These are phyloP conservation scores for Lecanosticta acicola DNA, from an alignment of 2,329 filamentous ascomycete species.

Conservation along the genomic window DNA sequence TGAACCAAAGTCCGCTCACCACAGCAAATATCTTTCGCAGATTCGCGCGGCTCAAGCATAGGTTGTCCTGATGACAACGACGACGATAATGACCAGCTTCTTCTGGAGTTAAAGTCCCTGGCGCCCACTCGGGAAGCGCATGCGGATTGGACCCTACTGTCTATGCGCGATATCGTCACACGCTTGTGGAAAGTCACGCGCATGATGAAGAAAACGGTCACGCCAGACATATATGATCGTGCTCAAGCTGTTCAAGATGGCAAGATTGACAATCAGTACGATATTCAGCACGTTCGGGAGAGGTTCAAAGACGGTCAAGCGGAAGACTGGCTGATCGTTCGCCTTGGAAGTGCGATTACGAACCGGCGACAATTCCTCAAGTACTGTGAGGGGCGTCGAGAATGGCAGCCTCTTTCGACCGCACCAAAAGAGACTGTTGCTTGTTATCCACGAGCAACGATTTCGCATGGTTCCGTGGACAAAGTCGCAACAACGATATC, in stretches of 20 bases:
- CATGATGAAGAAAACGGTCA: not conserved
- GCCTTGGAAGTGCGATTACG: conserved; percentile 5
- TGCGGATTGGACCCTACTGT: not conserved
- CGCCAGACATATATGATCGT: not conserved
- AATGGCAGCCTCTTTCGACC: too few relatives aligned
- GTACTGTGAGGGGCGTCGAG: conserved; percentile 2
- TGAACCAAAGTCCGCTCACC: too few relatives aligned
- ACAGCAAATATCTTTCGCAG: too few relatives aligned
- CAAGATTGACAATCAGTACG: not conserved
- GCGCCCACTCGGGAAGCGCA: not conserved
- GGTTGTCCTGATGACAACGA: not conserved
- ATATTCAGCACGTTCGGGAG: conserved; percentile 1
- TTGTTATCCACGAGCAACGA: too few relatives aligned
- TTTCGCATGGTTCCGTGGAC: too few relatives aligned
- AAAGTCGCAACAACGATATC: too few relatives aligned
- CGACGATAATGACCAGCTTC: not conserved
- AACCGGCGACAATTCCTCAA: conserved; percentile 3
- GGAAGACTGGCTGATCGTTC: not conserved
- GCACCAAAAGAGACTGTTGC: too few relatives aligned
- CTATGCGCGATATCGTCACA: conserved; percentile 4
- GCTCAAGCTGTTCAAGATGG: not conserved
- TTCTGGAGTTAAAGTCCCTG: not conserved
- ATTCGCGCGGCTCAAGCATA: too few relatives aligned
- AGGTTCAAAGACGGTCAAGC: not conserved
- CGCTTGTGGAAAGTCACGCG: conserved; percentile 6